These are phyloP conservation scores for Pythium pyrilobum DNA, from an alignment of 352 stramenopile species.

Conservation along the genomic window DNA sequence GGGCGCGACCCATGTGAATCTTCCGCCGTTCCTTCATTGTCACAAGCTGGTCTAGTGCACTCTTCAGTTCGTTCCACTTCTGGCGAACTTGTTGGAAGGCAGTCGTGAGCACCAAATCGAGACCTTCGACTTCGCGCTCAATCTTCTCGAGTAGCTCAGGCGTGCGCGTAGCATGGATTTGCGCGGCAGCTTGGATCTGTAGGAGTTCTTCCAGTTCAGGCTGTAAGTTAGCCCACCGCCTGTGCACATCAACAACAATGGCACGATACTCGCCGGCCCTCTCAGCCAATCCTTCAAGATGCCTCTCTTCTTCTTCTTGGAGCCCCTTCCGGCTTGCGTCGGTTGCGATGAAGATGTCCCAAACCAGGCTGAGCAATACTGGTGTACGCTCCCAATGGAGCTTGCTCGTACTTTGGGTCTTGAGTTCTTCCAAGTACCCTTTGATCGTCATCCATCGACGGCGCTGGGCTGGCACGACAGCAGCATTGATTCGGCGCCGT, in stretches of 20 bases:
- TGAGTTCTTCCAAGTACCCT: conserved; percentile 49
- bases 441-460: conserved; percentile 58
- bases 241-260: conserved; percentile 50
- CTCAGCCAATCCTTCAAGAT: conserved; percentile 29
- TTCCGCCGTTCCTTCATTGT: conserved; percentile 55
- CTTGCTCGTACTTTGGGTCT: conserved; percentile 33
- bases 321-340: conserved; percentile 8
- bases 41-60: conserved; percentile 47
- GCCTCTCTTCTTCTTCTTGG: conserved; percentile 29
- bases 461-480: conserved; percentile 55
- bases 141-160: conserved; percentile 40
- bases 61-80: conserved; percentile 48
- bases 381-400: conserved; percentile 65
- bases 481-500: conserved; percentile 46
- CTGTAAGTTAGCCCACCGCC: conserved; percentile 65
- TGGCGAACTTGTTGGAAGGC: conserved; percentile 53
- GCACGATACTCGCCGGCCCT: conserved; percentile 40
- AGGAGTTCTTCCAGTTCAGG: conserved; percentile 57
- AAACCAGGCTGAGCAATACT: conserved; percentile 55
- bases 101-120: conserved; percentile 56
- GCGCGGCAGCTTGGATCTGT: conserved; percentile 34
- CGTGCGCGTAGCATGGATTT: conserved; percentile 56
- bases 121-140: conserved; percentile 42
- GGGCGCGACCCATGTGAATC: conserved; percentile 50
- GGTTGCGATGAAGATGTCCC: conserved; percentile 59